Base-by-base conservation (phyloP, 2,329 filamentous ascomycete genomes). In the Penicillium italicum region DNA sequence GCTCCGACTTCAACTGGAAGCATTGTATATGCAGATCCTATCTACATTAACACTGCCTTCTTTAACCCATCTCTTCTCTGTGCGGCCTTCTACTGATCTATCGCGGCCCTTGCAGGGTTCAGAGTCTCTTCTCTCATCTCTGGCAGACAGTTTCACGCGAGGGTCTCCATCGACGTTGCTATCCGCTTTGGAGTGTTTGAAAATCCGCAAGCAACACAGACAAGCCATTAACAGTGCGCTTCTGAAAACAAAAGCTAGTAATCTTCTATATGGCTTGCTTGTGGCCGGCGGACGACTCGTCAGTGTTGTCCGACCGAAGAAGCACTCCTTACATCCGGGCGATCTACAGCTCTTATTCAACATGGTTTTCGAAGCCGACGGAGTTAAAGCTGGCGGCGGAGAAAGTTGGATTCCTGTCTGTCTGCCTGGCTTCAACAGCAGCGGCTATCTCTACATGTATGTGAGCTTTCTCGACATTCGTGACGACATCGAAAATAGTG, bases 371-470 rank as follows among this genome's bases (percentile, higher is more conserved):
- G 92, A 96, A 76, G 94, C 93, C 2, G 90, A 91, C 46, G 89
- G 90, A 41, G 88, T 99, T 70, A 93, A 94, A 70, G 88, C 91
- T 20, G 92, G 90, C 6, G 91, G 85, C n/a, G 94, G 93, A 30
- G 94, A 99, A 74, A 97, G 93, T 66, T 99, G 94, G 94, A 93
- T 97, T 45, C 94, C 94, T 0, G 81, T 99, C 7, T 99, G 94
- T 67, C 82, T 99, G 3, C 95, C 94, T 0, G 93, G 92, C 5
- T 99, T 99, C 77, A 99, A 99, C 76, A 97, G 91, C 72, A 89
- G 87, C 49, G 95, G 94, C 26, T 99, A 96, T 70, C 81, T 99
- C 1, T 97, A 99, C 77, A 97, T 99, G 91, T 99, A 97, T 69
- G 94, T 99, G 70, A 96, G 90, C 78, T 99, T 97, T 72, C 83